phyloP scores from a whole-genome alignment of 768 basidiomycete genomes.

The Porphyrellus cyaneotinctus region DNA sequence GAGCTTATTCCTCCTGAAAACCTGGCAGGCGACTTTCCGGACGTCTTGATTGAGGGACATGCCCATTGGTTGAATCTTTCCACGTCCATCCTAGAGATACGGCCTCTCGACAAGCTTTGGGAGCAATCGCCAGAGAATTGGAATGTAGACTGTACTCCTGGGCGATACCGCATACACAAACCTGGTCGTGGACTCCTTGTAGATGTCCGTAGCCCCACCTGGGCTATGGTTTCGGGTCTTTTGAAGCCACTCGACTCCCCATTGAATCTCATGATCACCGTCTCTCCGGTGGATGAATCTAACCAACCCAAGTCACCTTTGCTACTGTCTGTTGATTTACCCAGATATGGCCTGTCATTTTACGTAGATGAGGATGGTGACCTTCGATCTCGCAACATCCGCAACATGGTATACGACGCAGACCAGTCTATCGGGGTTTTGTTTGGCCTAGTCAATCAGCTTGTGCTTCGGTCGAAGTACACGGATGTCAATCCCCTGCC shows the following conservation, averaged over 20 bases:
- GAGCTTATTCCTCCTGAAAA: slow-evolving; percentile 25
- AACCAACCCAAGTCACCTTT: background rate
- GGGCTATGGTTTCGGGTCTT: slow-evolving; percentile 25
- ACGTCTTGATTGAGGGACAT: slow-evolving; percentile 17
- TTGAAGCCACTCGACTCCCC: slow-evolving; percentile 24
- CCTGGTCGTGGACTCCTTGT: slow-evolving; percentile 8
- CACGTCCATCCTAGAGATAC: slow-evolving; percentile 24
- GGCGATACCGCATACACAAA: slow-evolving; percentile 4
- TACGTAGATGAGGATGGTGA: slow-evolving; percentile 9
- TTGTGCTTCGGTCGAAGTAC: slow-evolving; percentile 35
- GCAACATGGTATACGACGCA: slow-evolving; percentile 39
- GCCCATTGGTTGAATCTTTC: slow-evolving; percentile 31
- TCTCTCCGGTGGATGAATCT: background rate
- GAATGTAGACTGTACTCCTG: slow-evolving; percentile 16
- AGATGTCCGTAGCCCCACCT: slow-evolving; percentile 27
- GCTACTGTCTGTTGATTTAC: slow-evolving; percentile 32
- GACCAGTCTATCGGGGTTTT: slow-evolving; percentile 42
- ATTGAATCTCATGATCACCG: slow-evolving; percentile 22
- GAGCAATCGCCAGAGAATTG: slow-evolving; percentile 23
- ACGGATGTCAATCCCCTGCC: background rate
- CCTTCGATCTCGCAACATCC: slow-evolving; percentile 40
- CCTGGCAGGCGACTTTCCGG: slow-evolving; percentile 25
- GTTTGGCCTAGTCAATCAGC: slow-evolving; percentile 39
- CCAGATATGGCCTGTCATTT: slow-evolving; percentile 42
- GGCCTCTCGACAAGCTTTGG: slow-evolving; percentile 26